phyloP scores from a whole-genome alignment of 345 rosid species.

The Lepidium sativum region DNA sequence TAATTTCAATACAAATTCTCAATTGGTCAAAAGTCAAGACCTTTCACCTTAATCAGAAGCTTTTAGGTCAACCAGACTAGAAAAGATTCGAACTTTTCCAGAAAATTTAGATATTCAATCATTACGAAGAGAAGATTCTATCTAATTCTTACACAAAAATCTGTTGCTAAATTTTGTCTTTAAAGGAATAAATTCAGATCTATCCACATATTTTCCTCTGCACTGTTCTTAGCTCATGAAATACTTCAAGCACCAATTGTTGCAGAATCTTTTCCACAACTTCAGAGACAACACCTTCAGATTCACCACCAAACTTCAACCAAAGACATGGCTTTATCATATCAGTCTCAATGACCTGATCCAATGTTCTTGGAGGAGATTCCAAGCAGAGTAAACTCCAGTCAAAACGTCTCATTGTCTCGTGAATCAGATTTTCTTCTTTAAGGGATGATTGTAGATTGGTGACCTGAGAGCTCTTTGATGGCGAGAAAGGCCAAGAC shows the following conservation, averaged over 20 bases:
- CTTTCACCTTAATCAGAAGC: not conserved
- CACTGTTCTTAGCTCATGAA: slow-evolving; percentile 26
- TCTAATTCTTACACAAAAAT: slow-evolving; percentile 7
- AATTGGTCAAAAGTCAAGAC: slow-evolving; percentile 15
- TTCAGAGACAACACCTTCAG: slow-evolving; percentile 41
- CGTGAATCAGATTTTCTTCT: slow-evolving; percentile 26
- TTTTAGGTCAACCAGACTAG: not conserved
- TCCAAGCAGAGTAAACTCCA: slow-evolving; percentile 27
- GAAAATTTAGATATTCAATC: not conserved
- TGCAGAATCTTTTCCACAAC: slow-evolving; percentile 42
- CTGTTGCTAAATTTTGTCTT: not conserved
- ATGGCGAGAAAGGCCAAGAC: slow-evolving; percentile 35
- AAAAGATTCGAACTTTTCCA: too few species aligned
- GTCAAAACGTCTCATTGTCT: slow-evolving; percentile 46
- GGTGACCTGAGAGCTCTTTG: slow-evolving; percentile 19
- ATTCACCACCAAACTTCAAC: slow-evolving; percentile 36
- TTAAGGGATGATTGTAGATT: slow-evolving; percentile 3
- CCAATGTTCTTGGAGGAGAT: slow-evolving; percentile 24
- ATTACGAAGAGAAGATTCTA: not conserved
- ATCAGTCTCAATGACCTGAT: slow-evolving; percentile 43
- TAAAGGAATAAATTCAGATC: not conserved
- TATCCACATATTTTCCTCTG: not conserved
- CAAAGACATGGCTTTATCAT: slow-evolving; percentile 43
- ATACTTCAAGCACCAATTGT: slow-evolving; percentile 38
- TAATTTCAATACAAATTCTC: not conserved